A percentile compares a stretch with the other conserved stretches of the same genome.
Evolutionary conservation across 768 basidiomycete species (phyloP).

Genomic region (Amanita inopinata): DNA sequence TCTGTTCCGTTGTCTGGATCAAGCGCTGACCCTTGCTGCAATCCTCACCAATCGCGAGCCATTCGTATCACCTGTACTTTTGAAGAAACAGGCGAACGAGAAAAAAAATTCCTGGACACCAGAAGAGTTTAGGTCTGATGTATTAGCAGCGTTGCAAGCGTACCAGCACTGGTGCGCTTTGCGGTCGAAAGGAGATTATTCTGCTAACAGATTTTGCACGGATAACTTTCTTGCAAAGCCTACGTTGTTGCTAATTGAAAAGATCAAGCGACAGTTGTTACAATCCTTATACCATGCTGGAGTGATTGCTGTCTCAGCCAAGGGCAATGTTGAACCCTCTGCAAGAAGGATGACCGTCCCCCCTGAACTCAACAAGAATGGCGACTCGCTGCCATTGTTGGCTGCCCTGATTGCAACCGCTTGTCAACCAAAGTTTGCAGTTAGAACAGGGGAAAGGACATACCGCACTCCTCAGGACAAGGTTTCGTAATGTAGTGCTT

Average conservation of each 20-base stretch:
- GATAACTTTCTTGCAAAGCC: constrained; percentile 87
- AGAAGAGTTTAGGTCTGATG: constrained; percentile 74
- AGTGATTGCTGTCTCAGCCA: constrained; percentile 73
- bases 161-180: constrained; percentile 76
- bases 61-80: constrained; percentile 74
- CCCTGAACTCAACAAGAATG: constrained; percentile 58
- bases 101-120: constrained; percentile 76
- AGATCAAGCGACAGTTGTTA: constrained; percentile 70
- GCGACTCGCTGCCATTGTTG: constrained; percentile 65
- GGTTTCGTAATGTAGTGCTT: too few species aligned
- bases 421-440: constrained; percentile 84
- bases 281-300: constrained; percentile 72
- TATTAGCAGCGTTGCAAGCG: constrained; percentile 67
- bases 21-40: constrained; percentile 83
- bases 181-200: constrained; percentile 57
- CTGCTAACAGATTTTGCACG: constrained; percentile 66
- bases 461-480: constrained; percentile 77
- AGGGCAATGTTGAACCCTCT: constrained; percentile 34
- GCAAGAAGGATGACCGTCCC: constrained; percentile 40
- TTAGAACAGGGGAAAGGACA: constrained; percentile 57
- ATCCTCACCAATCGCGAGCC: constrained; percentile 86
- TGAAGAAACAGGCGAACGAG: constrained; percentile 59
- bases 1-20: constrained; percentile 88
- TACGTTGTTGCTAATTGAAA: constrained; percentile 72
- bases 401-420: constrained; percentile 80